These are phyloP conservation scores for Prunus salicina DNA, from an alignment of 306 rosid genomes.

Conservation along the genomic window DNA sequence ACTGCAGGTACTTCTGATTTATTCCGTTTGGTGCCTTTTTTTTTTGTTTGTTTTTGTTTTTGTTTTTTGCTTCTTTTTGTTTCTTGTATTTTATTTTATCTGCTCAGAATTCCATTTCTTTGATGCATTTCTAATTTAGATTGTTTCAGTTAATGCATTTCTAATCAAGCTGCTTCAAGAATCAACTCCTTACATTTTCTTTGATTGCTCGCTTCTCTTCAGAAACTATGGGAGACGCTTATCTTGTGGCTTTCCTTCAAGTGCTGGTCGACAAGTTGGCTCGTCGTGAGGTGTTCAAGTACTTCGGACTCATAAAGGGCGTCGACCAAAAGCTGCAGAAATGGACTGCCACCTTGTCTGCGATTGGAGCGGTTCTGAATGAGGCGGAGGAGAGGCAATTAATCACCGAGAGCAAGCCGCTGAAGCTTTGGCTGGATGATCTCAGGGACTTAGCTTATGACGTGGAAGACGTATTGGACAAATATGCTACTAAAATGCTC, in stretches of 20 bases:
- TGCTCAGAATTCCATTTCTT: too few relatives aligned
- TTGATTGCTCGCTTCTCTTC: too few relatives aligned
- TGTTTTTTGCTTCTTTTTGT: too few relatives aligned
- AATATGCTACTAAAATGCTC: conserved; percentile 3
- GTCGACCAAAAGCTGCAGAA: background rate
- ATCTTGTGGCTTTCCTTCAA: background rate
- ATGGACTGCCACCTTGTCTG: background rate
- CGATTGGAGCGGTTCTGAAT: background rate
- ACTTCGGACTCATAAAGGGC: background rate
- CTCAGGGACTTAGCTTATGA: conserved; percentile 28
- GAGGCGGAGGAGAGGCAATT: conserved; percentile 9
- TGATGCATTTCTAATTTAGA: too few relatives aligned
- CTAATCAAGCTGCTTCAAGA: too few relatives aligned
- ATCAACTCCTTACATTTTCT: too few relatives aligned
- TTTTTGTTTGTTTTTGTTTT: too few relatives aligned
- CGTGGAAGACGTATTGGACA: conserved; percentile 27
- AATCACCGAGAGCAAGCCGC: background rate
- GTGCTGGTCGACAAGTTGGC: background rate
- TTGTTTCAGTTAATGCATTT: too few relatives aligned
- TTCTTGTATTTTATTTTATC: too few relatives aligned
- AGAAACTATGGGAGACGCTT: background rate
- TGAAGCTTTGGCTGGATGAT: conserved; percentile 19
- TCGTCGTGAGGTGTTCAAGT: background rate
- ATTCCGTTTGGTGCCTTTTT: too few relatives aligned
- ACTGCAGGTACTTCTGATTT: too few relatives aligned